Base-by-base conservation (phyloP, 2,329 filamentous ascomycete species). In the Colletotrichum tamarilloi region DNA sequence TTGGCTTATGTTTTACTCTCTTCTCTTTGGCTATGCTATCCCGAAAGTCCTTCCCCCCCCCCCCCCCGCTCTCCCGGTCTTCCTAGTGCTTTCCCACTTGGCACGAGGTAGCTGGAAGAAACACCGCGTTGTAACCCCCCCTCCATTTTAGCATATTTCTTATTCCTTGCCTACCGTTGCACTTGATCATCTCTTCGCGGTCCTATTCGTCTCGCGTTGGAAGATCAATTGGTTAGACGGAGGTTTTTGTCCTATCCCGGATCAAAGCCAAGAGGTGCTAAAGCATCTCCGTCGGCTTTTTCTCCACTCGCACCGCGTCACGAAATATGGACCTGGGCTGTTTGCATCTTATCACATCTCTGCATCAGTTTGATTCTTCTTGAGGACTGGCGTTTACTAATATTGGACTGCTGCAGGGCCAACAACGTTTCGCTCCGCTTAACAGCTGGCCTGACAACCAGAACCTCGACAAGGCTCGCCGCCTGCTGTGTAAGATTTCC, bases 371-470 rank as follows among this genome's bases (percentile, higher is more conserved):
- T 58, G 11, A 42, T 62, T 62, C 28, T 42, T 38, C 58, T 52
- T 19, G n/a, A 35, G 22, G 53, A 22, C 59, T 55, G 70, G 66
- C 55, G 53, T 64, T 72, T 69, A 59, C 70, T 72, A 72, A 66
- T 67, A 65, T 62, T 71, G 58, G 56, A 52, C 22, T n/a, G 8
- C 19, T 71, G 57, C 53, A 81, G 78, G 93, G 92, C 70, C 93
- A 95, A 84, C 93, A 95, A 84, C 91, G 93, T 53, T 95, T 95
- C 78, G 93, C 93, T 66, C 93, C 93, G 6, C 90, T 95, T 80
- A 95, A 95, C 88, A 91, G 91, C 86, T 95, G 93, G 93, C 93
- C 93, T 55, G 93, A 95, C 84, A 95, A 95, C 77, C 92, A 91
- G 79, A 91, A 87, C 77, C 88, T 95, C 67, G 93, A 95, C 88